Evolutionary conservation across 2,329 filamentous ascomycete species (phyloP).

Genomic region (Alternaria brassicae): DNA sequence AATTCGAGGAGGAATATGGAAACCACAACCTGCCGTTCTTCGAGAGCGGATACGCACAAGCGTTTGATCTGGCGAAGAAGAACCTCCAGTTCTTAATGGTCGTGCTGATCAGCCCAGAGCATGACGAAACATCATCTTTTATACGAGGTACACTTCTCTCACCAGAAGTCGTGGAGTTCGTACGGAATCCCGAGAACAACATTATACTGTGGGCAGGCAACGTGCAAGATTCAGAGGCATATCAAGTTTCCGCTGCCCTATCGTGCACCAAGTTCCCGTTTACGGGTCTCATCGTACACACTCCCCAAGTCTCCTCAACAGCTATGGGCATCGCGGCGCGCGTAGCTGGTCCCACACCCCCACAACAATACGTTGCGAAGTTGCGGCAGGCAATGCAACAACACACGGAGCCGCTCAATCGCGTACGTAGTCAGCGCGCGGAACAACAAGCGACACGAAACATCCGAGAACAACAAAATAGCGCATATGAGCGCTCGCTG

Average conservation of each 20-base stretch:
- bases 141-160: conserved; percentile 81
- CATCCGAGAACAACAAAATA: conserved; percentile 87
- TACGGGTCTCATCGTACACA: conserved; percentile 83
- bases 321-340: conserved; percentile 91
- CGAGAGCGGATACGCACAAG: conserved; percentile 90
- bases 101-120: conserved; percentile 86
- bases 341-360: conserved; percentile 73
- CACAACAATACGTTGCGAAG: conserved; percentile 76
- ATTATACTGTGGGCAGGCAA: conserved; percentile 93
- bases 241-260: conserved; percentile 87
- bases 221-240: conserved; percentile 90
- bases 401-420: conserved; percentile 76
- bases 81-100: conserved; percentile 93
- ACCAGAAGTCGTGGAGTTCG: conserved; percentile 73
- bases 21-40: conserved; percentile 75
- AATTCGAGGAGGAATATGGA: conserved; percentile 95
- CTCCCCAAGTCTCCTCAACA: conserved; percentile 80
- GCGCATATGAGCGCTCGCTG: conserved; percentile 89
- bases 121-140: conserved; percentile 88
- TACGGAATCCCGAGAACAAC: conserved; percentile 78
- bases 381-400: conserved; percentile 75
- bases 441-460: conserved; percentile 83
- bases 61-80: conserved; percentile 86
- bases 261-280: conserved; percentile 94
- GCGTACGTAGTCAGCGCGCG: conserved; percentile 75